phyloP scores from a whole-genome alignment of 73 alveolate species.

The Paramecium tetraurelia region DNA sequence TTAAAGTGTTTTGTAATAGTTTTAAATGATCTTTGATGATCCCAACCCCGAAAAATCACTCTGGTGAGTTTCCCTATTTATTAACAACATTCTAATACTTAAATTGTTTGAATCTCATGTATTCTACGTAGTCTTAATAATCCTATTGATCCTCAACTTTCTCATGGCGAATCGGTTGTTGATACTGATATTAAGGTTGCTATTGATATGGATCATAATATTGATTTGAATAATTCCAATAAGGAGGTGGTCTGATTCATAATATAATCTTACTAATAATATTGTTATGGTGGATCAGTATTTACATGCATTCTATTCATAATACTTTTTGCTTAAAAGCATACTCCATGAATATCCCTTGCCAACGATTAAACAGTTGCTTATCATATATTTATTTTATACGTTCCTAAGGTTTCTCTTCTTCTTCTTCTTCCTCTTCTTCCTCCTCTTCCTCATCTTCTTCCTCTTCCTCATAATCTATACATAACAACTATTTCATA shows the following conservation, averaged over 20 bases:
- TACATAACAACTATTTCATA: background rate
- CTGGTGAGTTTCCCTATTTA: background rate
- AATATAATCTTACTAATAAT: background rate
- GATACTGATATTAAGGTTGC: background rate
- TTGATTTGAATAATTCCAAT: background rate
- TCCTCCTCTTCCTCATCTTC: slow-evolving; percentile 10
- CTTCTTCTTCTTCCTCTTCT: slow-evolving; percentile 2
- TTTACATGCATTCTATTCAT: background rate
- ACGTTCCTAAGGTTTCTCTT: background rate
- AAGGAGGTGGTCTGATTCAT: background rate
- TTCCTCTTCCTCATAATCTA: background rate
- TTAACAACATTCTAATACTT: background rate
- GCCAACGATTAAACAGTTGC: slow-evolving; percentile 14
- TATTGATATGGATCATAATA: background rate
- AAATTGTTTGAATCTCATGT: background rate
- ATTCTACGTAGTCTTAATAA: background rate
- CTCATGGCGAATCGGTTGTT: background rate
- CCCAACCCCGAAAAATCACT: background rate
- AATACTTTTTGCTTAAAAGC: background rate
- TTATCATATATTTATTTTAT: background rate
- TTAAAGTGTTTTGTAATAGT: background rate
- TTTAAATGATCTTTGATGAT: background rate
- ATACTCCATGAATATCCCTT: slow-evolving; percentile 11
- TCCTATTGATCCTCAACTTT: background rate
- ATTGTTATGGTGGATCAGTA: background rate